A percentile compares a stretch with the other conserved stretches of the same genome.
phyloP scores from a whole-genome alignment of 176 grass and related monocot species.

The Urochloa ruziziensis region DNA sequence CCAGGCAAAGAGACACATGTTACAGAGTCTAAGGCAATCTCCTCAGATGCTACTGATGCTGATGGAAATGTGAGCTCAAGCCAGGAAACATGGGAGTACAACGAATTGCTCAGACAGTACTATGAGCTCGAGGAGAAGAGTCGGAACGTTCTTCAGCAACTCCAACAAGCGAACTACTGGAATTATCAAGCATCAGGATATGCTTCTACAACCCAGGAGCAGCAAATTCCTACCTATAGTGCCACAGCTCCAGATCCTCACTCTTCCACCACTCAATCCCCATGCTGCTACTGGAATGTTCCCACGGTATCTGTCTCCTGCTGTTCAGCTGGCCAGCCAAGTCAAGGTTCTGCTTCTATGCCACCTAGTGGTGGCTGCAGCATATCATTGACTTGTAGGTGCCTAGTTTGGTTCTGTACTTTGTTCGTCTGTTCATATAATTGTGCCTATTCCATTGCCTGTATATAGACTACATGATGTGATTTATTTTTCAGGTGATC shows the following conservation, averaged over 20 bases:
- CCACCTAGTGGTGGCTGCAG: slow-evolving; percentile 37
- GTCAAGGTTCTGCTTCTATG: slow-evolving; percentile 35
- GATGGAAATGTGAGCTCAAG: slow-evolving; percentile 31
- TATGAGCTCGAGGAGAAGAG: slow-evolving; percentile 82
- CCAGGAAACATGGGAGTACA: slow-evolving; percentile 43
- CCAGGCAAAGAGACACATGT: slow-evolving; percentile 13
- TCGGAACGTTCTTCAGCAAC: slow-evolving; percentile 68
- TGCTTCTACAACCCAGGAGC: slow-evolving; percentile 38
- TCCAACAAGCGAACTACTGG: slow-evolving; percentile 68
- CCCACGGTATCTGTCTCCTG: slow-evolving; percentile 56
- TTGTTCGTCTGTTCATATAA: background rate
- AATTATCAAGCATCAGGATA: slow-evolving; percentile 48
- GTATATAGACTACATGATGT: slow-evolving; percentile 23
- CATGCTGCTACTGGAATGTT: slow-evolving; percentile 50
- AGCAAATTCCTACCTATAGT: slow-evolving; percentile 43
- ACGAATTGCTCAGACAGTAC: slow-evolving; percentile 67
- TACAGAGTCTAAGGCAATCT: slow-evolving; percentile 17
- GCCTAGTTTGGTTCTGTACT: slow-evolving; percentile 23
- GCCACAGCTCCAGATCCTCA: slow-evolving; percentile 37
- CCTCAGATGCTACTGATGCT: slow-evolving; percentile 12
- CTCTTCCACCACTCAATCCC: slow-evolving; percentile 35
- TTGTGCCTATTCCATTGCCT: background rate
- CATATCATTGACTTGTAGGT: slow-evolving; percentile 53
- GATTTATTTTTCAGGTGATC: slow-evolving; percentile 55
- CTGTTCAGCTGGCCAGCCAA: slow-evolving; percentile 29